These are phyloP conservation scores for Plasmodium fragile DNA, from an alignment of 169 alveolate genomes.

Conservation along the genomic window DNA sequence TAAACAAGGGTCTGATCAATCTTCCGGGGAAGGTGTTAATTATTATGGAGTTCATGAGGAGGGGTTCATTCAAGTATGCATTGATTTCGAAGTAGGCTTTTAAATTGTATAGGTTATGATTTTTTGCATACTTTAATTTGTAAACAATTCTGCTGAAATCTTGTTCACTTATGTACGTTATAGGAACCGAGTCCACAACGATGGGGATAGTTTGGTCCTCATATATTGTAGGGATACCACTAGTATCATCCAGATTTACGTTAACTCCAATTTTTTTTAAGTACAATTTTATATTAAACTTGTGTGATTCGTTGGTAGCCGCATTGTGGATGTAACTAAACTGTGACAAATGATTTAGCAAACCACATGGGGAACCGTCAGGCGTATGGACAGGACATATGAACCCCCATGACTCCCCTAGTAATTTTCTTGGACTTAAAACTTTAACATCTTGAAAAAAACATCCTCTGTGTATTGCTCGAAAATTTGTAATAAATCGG, in stretches of 20 bases:
- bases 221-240: conserved; percentile 58
- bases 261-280: conserved; percentile 65
- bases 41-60: conserved; percentile 91
- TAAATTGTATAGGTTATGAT: conserved; percentile 51
- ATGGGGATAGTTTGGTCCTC: conserved; percentile 72
- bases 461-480: conserved; percentile 99
- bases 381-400: conserved; percentile 99
- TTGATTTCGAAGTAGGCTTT: conserved; percentile 67
- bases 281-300: conserved; percentile 67
- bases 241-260: conserved; percentile 54
- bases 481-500: conserved; percentile 97
- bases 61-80: conserved; percentile 55
- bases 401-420: conserved; percentile 99
- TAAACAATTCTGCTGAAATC: conserved; percentile 83
- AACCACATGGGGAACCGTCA: conserved; percentile 99
- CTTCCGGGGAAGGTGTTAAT: conserved; percentile 97
- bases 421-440: conserved; percentile 93
- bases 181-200: conserved; percentile 75
- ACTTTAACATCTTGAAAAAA: conserved; percentile 88
- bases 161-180: conserved; percentile 80
- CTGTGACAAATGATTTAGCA: conserved; percentile 96
- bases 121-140: conserved; percentile 72
- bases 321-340: conserved; percentile 83
- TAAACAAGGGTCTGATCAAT: conserved; percentile 97
- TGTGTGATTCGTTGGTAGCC: conserved; percentile 59